Evolutionary conservation across 2,329 filamentous ascomycete species (phyloP), one percentile per base, ranked within the genome.

Genomic region (Aspergillus pseudoglaucus): DNA sequence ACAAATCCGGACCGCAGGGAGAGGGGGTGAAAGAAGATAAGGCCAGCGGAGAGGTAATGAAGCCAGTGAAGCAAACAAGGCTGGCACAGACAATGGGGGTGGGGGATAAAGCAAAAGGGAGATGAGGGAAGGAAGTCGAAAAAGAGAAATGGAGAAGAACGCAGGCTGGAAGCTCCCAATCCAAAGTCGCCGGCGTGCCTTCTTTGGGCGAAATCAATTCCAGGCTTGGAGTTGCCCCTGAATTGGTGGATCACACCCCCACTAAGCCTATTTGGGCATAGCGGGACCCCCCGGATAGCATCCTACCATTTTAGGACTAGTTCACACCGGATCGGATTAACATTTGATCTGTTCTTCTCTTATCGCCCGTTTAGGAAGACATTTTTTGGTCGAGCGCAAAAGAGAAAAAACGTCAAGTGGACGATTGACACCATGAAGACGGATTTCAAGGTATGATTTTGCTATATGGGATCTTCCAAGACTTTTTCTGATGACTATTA

Each of bases 401-500:
- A 42, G 55, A 44, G 42, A 57, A 57, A 18, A 42, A 27, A 25
- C 12, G 22, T 14, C 39, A 18, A 18, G 18, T 22, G 17, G 46
- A 33, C 43, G 35, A 48, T 45, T 48, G 44, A 48, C 54, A 78
- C 54, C 52, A 98, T 98, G 93, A 98, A 97, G 87, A 97, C 90
- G 58, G 91, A 97, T 74, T 98, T 97, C 72, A 94, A 93, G 83
- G 91, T 94, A 70, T 49, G 50, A 47, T 40, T 49, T 22, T 4
- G 25, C n/a, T 18, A 8, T 8, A 9, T 45, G 20, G 35, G 15
- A 15, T 42, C 10, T 10, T 10, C 15, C 40, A 25, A 8, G 27
- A 12, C 32, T 14, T 27, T 18, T 44, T 32, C 35, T 56, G 38
- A 51, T 50, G 12, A 12, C n/a, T 42, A 39, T 2, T 63, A 96